Percentiles rank a stretch among this genome's conserved stretches.
Conservation (phyloP, 1,284 basidiomycete species). For the Leccinum angustisporum region DNA sequence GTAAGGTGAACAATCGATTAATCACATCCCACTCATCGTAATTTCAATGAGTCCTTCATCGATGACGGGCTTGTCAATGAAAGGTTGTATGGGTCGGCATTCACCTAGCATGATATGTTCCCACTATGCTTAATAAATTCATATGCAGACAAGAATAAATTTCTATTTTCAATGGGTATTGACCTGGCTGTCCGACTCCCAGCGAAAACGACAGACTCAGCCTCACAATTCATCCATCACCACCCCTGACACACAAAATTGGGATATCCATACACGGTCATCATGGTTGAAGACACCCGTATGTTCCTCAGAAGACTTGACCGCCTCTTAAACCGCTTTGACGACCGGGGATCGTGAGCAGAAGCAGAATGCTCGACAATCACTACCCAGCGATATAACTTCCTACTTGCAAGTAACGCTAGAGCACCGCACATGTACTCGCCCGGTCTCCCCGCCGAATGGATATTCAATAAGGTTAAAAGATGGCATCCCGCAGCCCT, state of each 20-base stretch:
- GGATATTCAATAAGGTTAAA: neutral
- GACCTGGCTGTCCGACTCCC: neutral
- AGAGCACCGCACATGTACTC: neutral
- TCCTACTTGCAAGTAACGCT: neutral
- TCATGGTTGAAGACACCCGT: neutral
- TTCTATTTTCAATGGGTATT: neutral
- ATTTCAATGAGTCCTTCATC: neutral
- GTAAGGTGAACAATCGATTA: conserved; percentile 25
- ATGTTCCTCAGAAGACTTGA: neutral
- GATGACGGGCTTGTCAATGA: neutral
- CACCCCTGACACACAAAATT: neutral
- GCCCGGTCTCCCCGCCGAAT: neutral
- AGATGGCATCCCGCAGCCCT: neutral
- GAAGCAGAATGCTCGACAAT: neutral
- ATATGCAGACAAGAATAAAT: neutral
- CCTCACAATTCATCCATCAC: neutral
- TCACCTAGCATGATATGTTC: neutral
- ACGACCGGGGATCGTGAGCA: neutral
- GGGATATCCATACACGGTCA: neutral
- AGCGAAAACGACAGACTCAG: neutral
- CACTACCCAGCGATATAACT: neutral
- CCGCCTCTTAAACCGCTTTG: neutral
- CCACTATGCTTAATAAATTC: neutral
- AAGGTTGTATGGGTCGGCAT: neutral
- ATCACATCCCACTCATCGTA: conserved; percentile 8